Evolutionary conservation across 768 basidiomycete species (phyloP).

Genomic region (Tephrocybe sp.): DNA sequence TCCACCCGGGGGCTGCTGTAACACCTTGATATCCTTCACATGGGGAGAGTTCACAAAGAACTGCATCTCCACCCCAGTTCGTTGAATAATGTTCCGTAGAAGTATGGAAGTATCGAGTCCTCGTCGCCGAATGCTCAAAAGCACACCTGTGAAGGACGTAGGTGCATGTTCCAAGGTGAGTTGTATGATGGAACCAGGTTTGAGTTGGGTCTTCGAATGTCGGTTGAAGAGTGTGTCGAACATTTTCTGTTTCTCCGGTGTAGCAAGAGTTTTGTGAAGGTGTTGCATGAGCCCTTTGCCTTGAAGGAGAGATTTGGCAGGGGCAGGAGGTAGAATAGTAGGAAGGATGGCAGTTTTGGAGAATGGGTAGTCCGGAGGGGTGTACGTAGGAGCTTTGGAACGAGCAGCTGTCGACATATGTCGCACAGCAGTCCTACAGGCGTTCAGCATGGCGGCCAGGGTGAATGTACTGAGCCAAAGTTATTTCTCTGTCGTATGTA

Average conservation of each 20-base stretch:
- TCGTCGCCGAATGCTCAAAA: constrained; percentile 78
- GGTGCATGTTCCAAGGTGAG: constrained; percentile 77
- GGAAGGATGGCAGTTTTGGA: constrained; percentile 63
- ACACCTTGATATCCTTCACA: constrained; percentile 81
- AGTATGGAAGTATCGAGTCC: constrained; percentile 88
- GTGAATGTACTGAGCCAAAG: not conserved
- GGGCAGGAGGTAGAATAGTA: constrained; percentile 38
- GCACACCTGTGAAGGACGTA: constrained; percentile 83
- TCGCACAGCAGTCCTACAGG: constrained; percentile 35
- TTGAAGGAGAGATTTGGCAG: constrained; percentile 44
- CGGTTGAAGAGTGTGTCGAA: constrained; percentile 71
- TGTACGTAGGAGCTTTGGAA: not conserved
- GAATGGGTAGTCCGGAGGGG: constrained; percentile 54
- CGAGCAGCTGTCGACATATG: constrained; percentile 39
- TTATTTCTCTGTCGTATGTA: not conserved
- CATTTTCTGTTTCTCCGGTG: constrained; percentile 67
- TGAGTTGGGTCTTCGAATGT: constrained; percentile 62
- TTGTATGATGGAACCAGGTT: constrained; percentile 84
- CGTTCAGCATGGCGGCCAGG: constrained; percentile 29
- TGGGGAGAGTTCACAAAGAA: constrained; percentile 86
- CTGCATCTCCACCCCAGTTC: constrained; percentile 92
- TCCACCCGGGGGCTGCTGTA: constrained; percentile 60
- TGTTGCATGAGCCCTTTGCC: constrained; percentile 82
- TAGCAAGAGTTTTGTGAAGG: constrained; percentile 60
- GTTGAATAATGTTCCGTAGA: constrained; percentile 85